Conservation (phyloP, 495 filamentous ascomycete species). For the Xylaria intraflava region DNA sequence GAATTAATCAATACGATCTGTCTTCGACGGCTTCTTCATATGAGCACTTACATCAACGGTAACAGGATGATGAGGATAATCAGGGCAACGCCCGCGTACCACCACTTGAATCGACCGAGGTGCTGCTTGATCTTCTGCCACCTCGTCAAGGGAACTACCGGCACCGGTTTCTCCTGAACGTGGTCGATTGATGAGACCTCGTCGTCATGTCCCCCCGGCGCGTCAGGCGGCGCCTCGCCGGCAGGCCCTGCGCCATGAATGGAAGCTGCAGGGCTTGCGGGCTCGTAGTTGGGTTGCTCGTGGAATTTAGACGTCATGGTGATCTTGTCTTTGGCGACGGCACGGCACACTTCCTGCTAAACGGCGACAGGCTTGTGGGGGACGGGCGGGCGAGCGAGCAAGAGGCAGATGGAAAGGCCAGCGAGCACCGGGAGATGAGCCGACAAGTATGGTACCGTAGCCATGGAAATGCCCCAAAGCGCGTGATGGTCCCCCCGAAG, state of each 20-base stretch:
- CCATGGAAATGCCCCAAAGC: neutral
- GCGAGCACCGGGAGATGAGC: neutral
- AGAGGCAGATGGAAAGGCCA: neutral
- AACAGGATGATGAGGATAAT: conserved; percentile 39
- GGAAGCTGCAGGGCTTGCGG: conserved; percentile 14
- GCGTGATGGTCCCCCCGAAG: no score
- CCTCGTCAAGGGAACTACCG: conserved; percentile 19
- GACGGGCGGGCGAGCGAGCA: neutral
- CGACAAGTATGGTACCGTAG: conserved; percentile 1
- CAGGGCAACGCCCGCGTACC: conserved; percentile 32
- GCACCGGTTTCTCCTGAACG: conserved; percentile 25
- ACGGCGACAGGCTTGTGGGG: neutral
- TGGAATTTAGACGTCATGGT: conserved; percentile 25
- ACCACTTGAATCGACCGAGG: conserved; percentile 38
- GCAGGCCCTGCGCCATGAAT: conserved; percentile 20
- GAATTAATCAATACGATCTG: neutral
- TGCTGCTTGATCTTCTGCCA: conserved; percentile 29
- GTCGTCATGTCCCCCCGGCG: conserved; percentile 12
- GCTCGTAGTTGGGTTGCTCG: conserved; percentile 24
- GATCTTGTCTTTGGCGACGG: conserved; percentile 11
- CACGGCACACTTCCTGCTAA: neutral
- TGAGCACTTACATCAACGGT: conserved; percentile 35
- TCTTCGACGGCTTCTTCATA: neutral
- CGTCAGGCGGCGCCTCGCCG: conserved; percentile 11
- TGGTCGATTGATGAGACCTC: conserved; percentile 17